Conservation (phyloP, 257 asterid species). For the Galeopsis tetrahit region DNA sequence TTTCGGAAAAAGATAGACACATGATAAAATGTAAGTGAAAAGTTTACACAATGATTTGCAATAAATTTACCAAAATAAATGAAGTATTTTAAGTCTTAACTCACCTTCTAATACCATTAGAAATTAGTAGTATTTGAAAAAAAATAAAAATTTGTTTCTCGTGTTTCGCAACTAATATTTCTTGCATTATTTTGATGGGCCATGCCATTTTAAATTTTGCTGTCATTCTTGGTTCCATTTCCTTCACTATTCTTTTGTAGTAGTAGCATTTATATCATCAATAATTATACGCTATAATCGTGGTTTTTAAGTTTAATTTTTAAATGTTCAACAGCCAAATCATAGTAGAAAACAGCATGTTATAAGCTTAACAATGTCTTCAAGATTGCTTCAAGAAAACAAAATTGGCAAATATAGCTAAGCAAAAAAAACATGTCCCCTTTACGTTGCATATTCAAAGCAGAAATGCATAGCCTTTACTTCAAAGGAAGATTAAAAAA, state of each 20-base stretch:
- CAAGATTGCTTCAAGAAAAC: conserved; percentile 27
- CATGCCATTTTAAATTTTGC: background rate
- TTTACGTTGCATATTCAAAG: conserved; percentile 23
- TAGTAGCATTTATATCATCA: background rate
- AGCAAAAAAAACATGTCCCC: background rate
- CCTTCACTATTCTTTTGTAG: too few species aligned
- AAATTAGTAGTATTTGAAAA: background rate
- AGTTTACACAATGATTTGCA: too few species aligned
- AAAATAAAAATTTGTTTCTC: background rate
- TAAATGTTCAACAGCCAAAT: background rate
- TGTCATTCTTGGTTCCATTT: background rate
- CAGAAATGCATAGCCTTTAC: conserved; percentile 44
- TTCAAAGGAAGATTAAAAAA: conserved; percentile 37
- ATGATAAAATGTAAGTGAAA: too few species aligned
- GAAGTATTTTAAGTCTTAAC: background rate
- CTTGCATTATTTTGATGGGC: conserved; percentile 1
- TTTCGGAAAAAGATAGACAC: too few species aligned
- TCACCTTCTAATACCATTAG: conserved; percentile 26
- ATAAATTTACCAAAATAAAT: too few species aligned
- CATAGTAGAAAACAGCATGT: too few species aligned
- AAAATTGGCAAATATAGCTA: conserved; percentile 26
- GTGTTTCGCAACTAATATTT: background rate
- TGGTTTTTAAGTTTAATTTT: background rate
- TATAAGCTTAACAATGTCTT: background rate
- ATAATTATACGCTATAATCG: background rate